Evolutionary conservation across 2,329 filamentous ascomycete genomes (phyloP), one percentile per base, ranked within the genome.

Genomic region (Aspergillus tamarii): DNA sequence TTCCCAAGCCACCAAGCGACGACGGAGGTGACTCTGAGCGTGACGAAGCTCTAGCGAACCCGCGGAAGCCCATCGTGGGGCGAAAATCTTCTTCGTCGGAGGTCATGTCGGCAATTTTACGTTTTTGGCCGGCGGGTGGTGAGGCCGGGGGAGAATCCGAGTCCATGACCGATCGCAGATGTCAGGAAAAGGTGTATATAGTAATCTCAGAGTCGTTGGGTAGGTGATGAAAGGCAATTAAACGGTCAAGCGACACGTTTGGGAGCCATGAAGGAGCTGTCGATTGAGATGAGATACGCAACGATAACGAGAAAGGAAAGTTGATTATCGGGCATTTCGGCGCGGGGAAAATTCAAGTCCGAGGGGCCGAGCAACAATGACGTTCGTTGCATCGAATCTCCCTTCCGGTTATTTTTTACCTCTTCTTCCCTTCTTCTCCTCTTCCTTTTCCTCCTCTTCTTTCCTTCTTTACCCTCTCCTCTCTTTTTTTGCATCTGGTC

Each of bases 81-180:
- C 73, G 72, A 39, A 67, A 63, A 48, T 73, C 74, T 63, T 76
- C 77, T 59, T 80, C 76, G 57, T 78, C 74, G 64, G 75, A 79
- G 66, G 73, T 78, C 72, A 79, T 77, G 41, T 80, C 77, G 70
- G 69, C 70, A 62, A 76, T 70, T 68, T 80, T 81, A 69, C 79
- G 78, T 70, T 81, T 81, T 46, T 77, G 76, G 61, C 77, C 76
- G 59, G 73, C 71, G 59, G 73, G 72, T n/a, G 74, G 69, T 16
- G 73, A 69, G 16, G 69, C 67, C 34, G 74, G 69, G 52, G 72
- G 68, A 46, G 73, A 76, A 53, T 77, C 77, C 43, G 73, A 76
- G 48, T 77, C 77, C 75, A 78, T 78, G 62, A 34, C 48, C 65
- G 60, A 50, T 57, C 43, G 43, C 45, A 46, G 11, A 50, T 32